A percentile compares a stretch with the other conserved stretches of the same genome.
phyloP scores from a whole-genome alignment of 805 yeast species.

The Suhomyces kilbournensis region DNA sequence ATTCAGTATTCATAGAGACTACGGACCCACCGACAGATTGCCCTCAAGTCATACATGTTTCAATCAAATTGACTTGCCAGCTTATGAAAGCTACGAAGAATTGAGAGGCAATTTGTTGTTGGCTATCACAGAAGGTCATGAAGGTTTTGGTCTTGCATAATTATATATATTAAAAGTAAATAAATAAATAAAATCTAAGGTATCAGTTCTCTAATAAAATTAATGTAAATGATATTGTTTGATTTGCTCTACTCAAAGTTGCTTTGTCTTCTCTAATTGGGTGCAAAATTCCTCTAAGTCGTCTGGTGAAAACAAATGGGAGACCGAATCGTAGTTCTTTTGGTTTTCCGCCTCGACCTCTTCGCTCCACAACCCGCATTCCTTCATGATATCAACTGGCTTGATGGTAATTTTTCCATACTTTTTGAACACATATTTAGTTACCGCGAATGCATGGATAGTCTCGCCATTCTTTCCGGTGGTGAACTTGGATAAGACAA shows the following conservation, averaged over 20 bases:
- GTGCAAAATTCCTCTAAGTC: slow-evolving; percentile 8
- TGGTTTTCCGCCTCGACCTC: slow-evolving; percentile 43
- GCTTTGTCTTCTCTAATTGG: neutral
- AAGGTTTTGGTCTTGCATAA: slow-evolving; percentile 87
- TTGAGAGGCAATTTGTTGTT: slow-evolving; percentile 74
- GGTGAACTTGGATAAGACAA: slow-evolving; percentile 61
- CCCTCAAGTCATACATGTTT: slow-evolving; percentile 98
- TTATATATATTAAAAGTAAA: neutral
- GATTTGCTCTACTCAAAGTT: neutral
- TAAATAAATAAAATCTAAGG: neutral
- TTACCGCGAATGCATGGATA: slow-evolving; percentile 57
- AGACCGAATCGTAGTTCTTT: slow-evolving; percentile 40
- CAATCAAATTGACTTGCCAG: slow-evolving; percentile 92
- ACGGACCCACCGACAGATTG: slow-evolving; percentile 77
- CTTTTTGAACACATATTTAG: slow-evolving; percentile 77
- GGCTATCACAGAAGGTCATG: slow-evolving; percentile 93
- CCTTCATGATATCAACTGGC: slow-evolving; percentile 58
- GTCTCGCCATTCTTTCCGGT: slow-evolving; percentile 24
- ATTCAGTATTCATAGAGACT: slow-evolving; percentile 86
- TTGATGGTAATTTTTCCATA: slow-evolving; percentile 69
- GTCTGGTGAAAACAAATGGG: slow-evolving; percentile 25
- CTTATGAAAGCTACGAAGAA: slow-evolving; percentile 84
- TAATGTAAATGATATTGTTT: neutral
- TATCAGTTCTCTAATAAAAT: neutral
- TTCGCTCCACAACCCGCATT: slow-evolving; percentile 54